Conservation (phyloP, 2,329 filamentous ascomycete species). For the Penicillium hordei region DNA sequence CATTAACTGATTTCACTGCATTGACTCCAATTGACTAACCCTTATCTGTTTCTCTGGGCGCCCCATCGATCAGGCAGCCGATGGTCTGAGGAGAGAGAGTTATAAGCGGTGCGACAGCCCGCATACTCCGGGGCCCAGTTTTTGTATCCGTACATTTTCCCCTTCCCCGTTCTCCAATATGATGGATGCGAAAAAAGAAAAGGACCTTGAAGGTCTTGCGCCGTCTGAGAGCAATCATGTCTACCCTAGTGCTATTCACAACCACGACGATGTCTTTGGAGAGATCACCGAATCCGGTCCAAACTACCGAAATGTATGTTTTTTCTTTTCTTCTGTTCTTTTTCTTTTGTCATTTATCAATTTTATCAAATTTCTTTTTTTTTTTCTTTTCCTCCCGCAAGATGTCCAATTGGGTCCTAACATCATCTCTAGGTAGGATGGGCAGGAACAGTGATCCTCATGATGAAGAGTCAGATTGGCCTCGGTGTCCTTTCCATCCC, state of each 20-base stretch:
- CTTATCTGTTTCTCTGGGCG: neutral
- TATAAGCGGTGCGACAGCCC: neutral
- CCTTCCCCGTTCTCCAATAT: neutral
- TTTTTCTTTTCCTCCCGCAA: neutral
- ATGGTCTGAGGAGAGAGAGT: neutral
- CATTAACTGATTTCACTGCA: neutral
- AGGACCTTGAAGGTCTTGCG: slow-evolving; percentile 3
- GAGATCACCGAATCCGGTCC: slow-evolving; percentile 34
- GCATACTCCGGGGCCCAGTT: neutral
- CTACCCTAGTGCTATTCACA: neutral
- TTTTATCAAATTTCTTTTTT: neutral
- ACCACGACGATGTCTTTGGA: slow-evolving; percentile 40
- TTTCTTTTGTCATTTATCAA: neutral
- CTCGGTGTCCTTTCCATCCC: slow-evolving; percentile 54
- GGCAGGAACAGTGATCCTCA: slow-evolving; percentile 46
- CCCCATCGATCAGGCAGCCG: neutral
- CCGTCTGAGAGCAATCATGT: neutral
- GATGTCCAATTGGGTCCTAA: neutral
- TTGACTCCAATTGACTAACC: neutral
- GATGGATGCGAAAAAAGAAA: slow-evolving; percentile 4
- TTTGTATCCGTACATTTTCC: neutral
- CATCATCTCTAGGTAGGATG: slow-evolving; percentile 40
- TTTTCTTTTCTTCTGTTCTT: neutral
- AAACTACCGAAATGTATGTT: slow-evolving; percentile 32
- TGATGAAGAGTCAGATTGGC: slow-evolving; percentile 50